Percentiles rank a stretch among this genome's conserved stretches.
Conservation (phyloP, 2,329 filamentous ascomycete species). For the Madurella fahalii region DNA sequence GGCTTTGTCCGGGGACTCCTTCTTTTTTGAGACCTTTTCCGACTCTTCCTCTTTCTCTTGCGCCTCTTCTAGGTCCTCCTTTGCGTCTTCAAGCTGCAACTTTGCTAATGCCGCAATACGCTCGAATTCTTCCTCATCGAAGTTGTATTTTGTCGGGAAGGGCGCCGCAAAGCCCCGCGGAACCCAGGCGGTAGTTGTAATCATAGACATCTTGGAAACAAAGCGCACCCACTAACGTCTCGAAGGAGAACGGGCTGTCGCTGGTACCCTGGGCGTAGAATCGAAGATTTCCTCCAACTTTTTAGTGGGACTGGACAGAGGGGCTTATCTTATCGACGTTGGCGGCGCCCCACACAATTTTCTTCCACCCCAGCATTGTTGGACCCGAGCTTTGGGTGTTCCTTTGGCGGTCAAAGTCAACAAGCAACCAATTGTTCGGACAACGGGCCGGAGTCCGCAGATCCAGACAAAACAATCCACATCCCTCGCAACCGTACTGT, state of each 20-base stretch:
- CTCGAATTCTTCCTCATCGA: constrained; percentile 71
- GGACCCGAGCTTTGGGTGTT: neutral
- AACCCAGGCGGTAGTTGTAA: constrained; percentile 72
- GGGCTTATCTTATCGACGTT: constrained; percentile 35
- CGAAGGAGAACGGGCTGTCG: neutral
- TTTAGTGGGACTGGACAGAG: constrained; percentile 31
- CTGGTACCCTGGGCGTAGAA: constrained; percentile 20
- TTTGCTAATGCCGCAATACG: constrained; percentile 71
- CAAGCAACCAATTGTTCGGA: neutral
- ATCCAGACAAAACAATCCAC: neutral
- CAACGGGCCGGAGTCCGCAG: neutral
- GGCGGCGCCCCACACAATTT: neutral
- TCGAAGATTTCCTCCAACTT: constrained; percentile 31
- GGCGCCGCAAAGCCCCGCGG: constrained; percentile 71
- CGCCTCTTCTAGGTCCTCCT: constrained; percentile 76
- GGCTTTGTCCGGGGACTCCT: constrained; percentile 31
- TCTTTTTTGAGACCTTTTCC: constrained; percentile 27
- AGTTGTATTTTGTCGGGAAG: constrained; percentile 69
- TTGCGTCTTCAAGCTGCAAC: constrained; percentile 84
- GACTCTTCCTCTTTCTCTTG: constrained; percentile 36
- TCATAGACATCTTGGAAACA: constrained; percentile 58
- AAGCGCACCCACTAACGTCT: neutral
- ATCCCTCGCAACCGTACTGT: neutral
- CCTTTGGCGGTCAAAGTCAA: constrained; percentile 2
- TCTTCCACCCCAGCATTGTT: neutral